These are phyloP conservation scores for Trichoderma brevicompactum DNA, from an alignment of 2,329 filamentous ascomycete genomes.

Conservation along the genomic window DNA sequence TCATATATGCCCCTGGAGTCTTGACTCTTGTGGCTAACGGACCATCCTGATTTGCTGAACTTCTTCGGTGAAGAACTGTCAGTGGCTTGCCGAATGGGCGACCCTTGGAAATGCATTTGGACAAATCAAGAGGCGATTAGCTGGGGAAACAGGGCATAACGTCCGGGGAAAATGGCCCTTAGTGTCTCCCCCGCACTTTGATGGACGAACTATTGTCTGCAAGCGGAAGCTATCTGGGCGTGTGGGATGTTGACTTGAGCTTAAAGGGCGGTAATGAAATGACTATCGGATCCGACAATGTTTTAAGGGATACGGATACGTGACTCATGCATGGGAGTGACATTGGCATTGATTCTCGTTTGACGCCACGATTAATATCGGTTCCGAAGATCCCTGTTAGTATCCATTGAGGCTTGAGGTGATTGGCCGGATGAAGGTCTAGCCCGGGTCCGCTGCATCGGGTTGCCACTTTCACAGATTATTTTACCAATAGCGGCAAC, in stretches of 20 bases:
- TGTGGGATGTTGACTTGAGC: background rate
- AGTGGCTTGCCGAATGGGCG: background rate
- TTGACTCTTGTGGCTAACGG: background rate
- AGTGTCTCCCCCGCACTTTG: slow-evolving; percentile 2
- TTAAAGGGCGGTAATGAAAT: background rate
- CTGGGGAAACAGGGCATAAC: background rate
- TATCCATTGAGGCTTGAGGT: background rate
- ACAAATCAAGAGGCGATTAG: background rate
- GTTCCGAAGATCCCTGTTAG: slow-evolving; percentile 1
- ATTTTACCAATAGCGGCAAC: background rate
- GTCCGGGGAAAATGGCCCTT: background rate
- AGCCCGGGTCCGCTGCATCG: background rate
- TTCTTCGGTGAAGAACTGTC: background rate
- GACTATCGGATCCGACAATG: background rate
- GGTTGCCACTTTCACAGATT: slow-evolving; percentile 7
- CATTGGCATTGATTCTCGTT: background rate
- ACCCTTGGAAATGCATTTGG: background rate
- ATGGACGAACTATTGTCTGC: slow-evolving; percentile 11
- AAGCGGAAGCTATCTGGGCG: background rate
- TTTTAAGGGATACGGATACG: background rate
- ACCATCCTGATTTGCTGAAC: background rate
- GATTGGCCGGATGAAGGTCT: background rate
- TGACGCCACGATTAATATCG: slow-evolving; percentile 5
- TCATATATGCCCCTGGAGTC: background rate
- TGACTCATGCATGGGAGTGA: background rate